Conservation (phyloP, 2,329 filamentous ascomycete genomes). For the Arthroderma sp. region DNA sequence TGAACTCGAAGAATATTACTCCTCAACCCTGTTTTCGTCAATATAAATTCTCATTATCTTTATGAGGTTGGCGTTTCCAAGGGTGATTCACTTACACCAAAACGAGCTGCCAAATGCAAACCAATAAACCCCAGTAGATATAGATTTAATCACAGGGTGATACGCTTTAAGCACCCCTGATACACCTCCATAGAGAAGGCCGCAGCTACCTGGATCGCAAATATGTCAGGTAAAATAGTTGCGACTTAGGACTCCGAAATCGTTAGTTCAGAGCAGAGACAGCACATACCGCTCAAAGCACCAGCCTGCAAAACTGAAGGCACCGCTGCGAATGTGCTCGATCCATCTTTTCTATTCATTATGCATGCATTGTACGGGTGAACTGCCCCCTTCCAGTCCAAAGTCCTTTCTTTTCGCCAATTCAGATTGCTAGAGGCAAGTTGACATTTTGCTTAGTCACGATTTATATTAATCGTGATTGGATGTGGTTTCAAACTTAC, state of each 20-base stretch:
- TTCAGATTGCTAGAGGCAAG: not conserved
- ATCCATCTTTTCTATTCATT: not conserved
- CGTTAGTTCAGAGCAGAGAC: not conserved
- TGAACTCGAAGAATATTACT: constrained; percentile 37
- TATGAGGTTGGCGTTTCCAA: no score
- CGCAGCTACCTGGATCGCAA: constrained; percentile 41
- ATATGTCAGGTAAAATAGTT: not conserved
- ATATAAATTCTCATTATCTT: not conserved
- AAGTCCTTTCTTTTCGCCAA: not conserved
- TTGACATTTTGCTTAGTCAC: not conserved
- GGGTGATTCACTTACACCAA: constrained; percentile 47
- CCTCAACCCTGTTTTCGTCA: constrained; percentile 28
- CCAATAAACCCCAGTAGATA: constrained; percentile 67
- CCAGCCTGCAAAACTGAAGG: constrained; percentile 46
- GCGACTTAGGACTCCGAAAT: no score
- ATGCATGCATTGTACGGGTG: not conserved
- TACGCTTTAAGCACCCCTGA: constrained; percentile 59
- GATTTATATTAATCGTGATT: not conserved
- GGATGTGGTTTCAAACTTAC: not conserved
- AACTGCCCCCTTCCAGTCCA: not conserved
- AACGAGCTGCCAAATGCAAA: constrained; percentile 65
- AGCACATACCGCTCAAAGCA: constrained; percentile 43
- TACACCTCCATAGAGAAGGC: constrained; percentile 54
- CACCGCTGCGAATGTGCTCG: constrained; percentile 15
- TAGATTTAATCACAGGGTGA: constrained; percentile 56